Base-by-base conservation (phyloP, 768 basidiomycete genomes). In the Mycena galericulata region DNA sequence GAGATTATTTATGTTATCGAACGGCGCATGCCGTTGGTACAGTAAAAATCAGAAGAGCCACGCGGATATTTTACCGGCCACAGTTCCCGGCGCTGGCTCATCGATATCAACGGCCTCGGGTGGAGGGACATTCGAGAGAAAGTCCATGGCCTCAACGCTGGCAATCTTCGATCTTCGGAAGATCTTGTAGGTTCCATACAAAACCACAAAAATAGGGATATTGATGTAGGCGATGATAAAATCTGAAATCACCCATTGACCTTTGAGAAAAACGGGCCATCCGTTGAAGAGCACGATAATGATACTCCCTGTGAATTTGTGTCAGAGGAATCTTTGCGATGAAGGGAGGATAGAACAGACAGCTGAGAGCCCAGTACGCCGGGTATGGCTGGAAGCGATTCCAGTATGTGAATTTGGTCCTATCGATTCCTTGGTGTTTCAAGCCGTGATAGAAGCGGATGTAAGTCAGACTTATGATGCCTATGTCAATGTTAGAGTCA, bases 321-420 rank as follows among this genome's bases (percentile, higher is more conserved):
- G 50, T 22, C 30, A 24, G 10, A 9, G 18, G 24, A 8, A 36
- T 36, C 34, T 24, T 5, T 10, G 14, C 3, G 20, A 8, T 22
- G 10, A 30, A 24, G 11, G 6, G 2, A 30, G 32, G 38, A 51
- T 30, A 24, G 50, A 3, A 38, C 61, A 41, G 4, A 66, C 65
- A 66, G 0, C 11, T 17, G 17, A 71, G 63, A 3, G 68, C 87
- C 82, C 87, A 87, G 72, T 81, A 83, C 34, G 87, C 77, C 26
- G 86, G 79, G 70, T 80, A 88, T 0, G 88, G 88, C 71, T 87
- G 86, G 18, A 90, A 74, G 7, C 67, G 65, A 57, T 79, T 84
- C 61, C 75, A 74, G 79, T 88, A 92, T 3, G 86, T 81, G 26
- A 91, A 80, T 17, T 82, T 80, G n/a, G 62, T 77, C 67, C 89